Percentiles rank a stretch among this genome's conserved stretches.
Conservation (phyloP, 345 rosid genomes). For the Gossypium arboreum region DNA sequence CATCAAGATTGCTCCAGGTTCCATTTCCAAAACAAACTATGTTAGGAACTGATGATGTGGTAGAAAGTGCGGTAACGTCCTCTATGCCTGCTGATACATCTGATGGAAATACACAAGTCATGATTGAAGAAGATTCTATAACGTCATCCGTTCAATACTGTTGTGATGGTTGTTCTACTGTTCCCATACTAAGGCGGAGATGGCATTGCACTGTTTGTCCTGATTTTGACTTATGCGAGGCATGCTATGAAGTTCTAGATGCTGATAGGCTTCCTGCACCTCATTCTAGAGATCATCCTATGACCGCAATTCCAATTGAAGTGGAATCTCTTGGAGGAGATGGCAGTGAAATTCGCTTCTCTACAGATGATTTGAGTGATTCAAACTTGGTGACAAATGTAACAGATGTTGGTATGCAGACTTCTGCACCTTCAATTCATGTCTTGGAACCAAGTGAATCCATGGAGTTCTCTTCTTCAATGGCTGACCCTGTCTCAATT, state of each 20-base stretch:
- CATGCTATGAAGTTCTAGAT: slow-evolving; percentile 84
- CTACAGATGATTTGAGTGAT: slow-evolving; percentile 63
- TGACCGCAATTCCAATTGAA: slow-evolving; percentile 96
- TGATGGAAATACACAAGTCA: slow-evolving; percentile 65
- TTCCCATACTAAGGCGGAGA: slow-evolving; percentile 88
- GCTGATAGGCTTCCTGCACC: slow-evolving; percentile 85
- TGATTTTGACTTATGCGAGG: slow-evolving; percentile 96
- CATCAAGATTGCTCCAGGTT: slow-evolving; percentile 97
- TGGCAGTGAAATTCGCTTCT: slow-evolving; percentile 74
- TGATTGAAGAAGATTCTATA: slow-evolving; percentile 94
- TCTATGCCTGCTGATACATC: slow-evolving; percentile 54
- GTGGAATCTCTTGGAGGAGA: slow-evolving; percentile 83
- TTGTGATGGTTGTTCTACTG: slow-evolving; percentile 98
- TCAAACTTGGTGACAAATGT: slow-evolving; percentile 48
- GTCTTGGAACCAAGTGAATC: slow-evolving; percentile 84
- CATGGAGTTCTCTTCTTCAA: slow-evolving; percentile 69
- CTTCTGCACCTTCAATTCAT: slow-evolving; percentile 88
- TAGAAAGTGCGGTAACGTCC: slow-evolving; percentile 52
- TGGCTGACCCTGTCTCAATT: slow-evolving; percentile 70
- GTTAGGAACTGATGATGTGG: slow-evolving; percentile 77
- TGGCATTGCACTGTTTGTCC: slow-evolving; percentile 99
- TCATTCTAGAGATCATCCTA: slow-evolving; percentile 90
- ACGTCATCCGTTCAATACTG: slow-evolving; percentile 96
- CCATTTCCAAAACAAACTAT: slow-evolving; percentile 97
- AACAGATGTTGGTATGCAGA: slow-evolving; percentile 43